Conservation (phyloP, 2,329 filamentous ascomycete species). For the Exophiala phaeomuriformis region DNA sequence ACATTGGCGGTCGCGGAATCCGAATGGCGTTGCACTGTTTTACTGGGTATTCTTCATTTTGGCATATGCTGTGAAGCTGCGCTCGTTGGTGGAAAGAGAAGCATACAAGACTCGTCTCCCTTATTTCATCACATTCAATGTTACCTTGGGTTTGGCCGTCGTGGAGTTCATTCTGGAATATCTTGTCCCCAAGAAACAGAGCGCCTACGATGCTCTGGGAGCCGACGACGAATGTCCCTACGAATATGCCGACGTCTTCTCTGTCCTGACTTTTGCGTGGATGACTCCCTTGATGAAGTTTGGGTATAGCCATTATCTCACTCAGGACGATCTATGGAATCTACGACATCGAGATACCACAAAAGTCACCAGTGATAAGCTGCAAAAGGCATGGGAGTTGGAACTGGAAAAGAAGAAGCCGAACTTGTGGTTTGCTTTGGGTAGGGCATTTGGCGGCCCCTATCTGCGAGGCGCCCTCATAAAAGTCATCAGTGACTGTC, state of each 20-base stretch:
- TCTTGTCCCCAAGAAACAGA: slow-evolving; percentile 71
- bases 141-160: slow-evolving; percentile 62
- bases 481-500: slow-evolving; percentile 78
- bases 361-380: slow-evolving; percentile 59
- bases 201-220: slow-evolving; percentile 60
- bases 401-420: slow-evolving; percentile 69
- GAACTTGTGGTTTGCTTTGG: slow-evolving; percentile 79
- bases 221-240: slow-evolving; percentile 64
- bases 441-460: slow-evolving; percentile 74
- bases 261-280: slow-evolving; percentile 89
- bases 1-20: slow-evolving; percentile 71
- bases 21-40: slow-evolving; percentile 81
- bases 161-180: slow-evolving; percentile 74
- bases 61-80: slow-evolving; percentile 71
- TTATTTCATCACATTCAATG: slow-evolving; percentile 70
- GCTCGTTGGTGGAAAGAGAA: slow-evolving; percentile 74
- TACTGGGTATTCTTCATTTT: slow-evolving; percentile 87
- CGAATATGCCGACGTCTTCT: slow-evolving; percentile 92
- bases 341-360: slow-evolving; percentile 75
- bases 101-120: slow-evolving; percentile 58
- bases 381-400: slow-evolving; percentile 68
- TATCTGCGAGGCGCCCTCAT: slow-evolving; percentile 76
- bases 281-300: slow-evolving; percentile 98
- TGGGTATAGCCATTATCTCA: slow-evolving; percentile 85
- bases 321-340: slow-evolving; percentile 93